These are phyloP conservation scores for Yamadazyma sp. DNA, from an alignment of 1,139 yeast species.

Conservation along the genomic window DNA sequence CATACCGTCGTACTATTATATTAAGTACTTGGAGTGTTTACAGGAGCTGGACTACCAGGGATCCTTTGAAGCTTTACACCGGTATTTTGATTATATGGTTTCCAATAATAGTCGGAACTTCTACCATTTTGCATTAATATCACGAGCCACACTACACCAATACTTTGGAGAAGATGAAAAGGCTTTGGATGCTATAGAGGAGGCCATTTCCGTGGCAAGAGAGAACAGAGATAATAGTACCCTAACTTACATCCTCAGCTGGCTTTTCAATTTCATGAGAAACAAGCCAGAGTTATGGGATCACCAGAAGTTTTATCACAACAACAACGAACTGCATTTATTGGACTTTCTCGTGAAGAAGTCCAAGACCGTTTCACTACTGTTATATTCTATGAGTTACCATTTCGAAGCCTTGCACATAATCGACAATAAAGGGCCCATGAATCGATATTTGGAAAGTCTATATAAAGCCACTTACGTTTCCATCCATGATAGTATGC, in stretches of 20 bases:
- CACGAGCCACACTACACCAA: slow-evolving; percentile 76
- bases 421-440: slow-evolving; percentile 50
- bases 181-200: slow-evolving; percentile 80
- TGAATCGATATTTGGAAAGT: slow-evolving; percentile 50
- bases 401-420: slow-evolving; percentile 59
- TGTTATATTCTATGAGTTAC: slow-evolving; percentile 57
- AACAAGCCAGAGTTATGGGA: slow-evolving; percentile 61
- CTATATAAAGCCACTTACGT: slow-evolving; percentile 55
- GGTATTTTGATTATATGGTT: slow-evolving; percentile 85
- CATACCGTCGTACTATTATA: slow-evolving; percentile 65
- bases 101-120: slow-evolving; percentile 63
- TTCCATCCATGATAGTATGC: slow-evolving; percentile 40
- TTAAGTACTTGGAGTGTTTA: slow-evolving; percentile 64
- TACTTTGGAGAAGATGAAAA: slow-evolving; percentile 72
- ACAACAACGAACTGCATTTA: slow-evolving; percentile 55
- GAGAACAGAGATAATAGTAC: slow-evolving; percentile 79
- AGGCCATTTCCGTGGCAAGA: slow-evolving; percentile 84
- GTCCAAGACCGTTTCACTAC: slow-evolving; percentile 52
- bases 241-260: slow-evolving; percentile 71
- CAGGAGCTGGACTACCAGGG: slow-evolving; percentile 67
- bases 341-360: slow-evolving; percentile 61
- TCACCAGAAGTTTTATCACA: slow-evolving; percentile 39
- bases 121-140: slow-evolving; percentile 80
- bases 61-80: slow-evolving; percentile 70
- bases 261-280: slow-evolving; percentile 74